phyloP scores from a whole-genome alignment of 148 eudicot genomes.

The Spergularia bocconei region DNA sequence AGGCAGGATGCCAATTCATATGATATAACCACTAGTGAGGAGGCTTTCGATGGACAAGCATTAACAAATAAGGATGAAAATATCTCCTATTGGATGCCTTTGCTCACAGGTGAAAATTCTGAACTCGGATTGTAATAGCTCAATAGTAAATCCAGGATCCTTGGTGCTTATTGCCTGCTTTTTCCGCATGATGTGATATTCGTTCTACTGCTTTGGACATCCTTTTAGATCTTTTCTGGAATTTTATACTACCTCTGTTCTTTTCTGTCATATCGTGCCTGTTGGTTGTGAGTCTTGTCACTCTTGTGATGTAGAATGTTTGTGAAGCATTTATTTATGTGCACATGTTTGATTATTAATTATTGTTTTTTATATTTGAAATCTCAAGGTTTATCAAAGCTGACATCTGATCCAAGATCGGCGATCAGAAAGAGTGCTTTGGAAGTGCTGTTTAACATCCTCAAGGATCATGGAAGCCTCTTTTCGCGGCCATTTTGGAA shows the following conservation, averaged over 20 bases:
- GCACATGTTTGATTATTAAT: not conserved
- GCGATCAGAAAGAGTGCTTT: conserved; percentile 85
- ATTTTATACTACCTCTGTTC: not conserved
- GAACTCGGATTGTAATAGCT: conserved; percentile 1
- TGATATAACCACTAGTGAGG: conserved; percentile 31
- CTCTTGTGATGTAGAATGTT: not conserved
- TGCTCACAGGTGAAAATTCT: conserved; percentile 69
- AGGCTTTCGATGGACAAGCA: conserved; percentile 45
- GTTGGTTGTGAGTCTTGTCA: not conserved
- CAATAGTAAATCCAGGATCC: not conserved
- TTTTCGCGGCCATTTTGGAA: conserved; percentile 84
- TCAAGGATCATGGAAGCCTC: conserved; percentile 94
- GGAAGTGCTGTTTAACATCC: conserved; percentile 95
- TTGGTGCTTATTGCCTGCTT: not conserved
- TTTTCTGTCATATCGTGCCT: not conserved
- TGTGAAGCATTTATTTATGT: not conserved
- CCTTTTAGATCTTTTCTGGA: conserved; percentile 1
- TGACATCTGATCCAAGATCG: conserved; percentile 89
- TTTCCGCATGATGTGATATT: not conserved
- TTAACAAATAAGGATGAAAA: conserved; percentile 59
- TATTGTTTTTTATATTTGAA: not conserved
- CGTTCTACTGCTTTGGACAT: not conserved
- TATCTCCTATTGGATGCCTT: conserved; percentile 81
- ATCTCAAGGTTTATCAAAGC: conserved; percentile 70
- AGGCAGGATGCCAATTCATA: conserved; percentile 46